phyloP scores from a whole-genome alignment of 2,329 filamentous ascomycete species.

The Aplosporella prunicola region DNA sequence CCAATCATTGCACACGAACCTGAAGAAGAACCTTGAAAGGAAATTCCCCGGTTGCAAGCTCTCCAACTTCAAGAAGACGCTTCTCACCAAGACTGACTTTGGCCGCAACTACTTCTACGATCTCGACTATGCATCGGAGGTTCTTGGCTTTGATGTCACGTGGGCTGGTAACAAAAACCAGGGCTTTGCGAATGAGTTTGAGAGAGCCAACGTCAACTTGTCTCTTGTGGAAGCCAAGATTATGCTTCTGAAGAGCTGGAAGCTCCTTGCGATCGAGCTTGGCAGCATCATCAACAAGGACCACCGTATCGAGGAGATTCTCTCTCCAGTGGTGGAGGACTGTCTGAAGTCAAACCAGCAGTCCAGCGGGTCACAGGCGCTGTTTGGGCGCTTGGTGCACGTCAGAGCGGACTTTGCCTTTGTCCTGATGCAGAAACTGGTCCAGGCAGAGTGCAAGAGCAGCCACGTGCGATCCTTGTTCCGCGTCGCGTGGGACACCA shows the following conservation, averaged over 20 bases:
- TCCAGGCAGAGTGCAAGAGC: conserved; percentile 44
- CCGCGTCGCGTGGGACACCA: conserved; percentile 50
- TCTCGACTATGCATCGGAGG: conserved; percentile 60
- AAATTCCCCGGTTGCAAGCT: conserved; percentile 67
- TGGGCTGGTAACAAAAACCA: conserved; percentile 55
- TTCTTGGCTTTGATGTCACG: conserved; percentile 66
- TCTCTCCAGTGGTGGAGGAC: conserved; percentile 65
- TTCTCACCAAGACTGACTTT: conserved; percentile 54
- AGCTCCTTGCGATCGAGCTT: conserved; percentile 75
- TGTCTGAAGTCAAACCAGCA: conserved; percentile 71
- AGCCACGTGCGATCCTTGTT: conserved; percentile 47
- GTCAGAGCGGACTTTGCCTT: conserved; percentile 69
- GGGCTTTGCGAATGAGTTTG: conserved; percentile 75
- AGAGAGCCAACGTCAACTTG: conserved; percentile 79
- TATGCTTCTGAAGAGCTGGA: conserved; percentile 79
- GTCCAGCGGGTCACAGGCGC: conserved; percentile 61
- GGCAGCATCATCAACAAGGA: conserved; percentile 52
- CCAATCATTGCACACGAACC: conserved; percentile 71
- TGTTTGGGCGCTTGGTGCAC: conserved; percentile 72
- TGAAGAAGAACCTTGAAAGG: conserved; percentile 72
- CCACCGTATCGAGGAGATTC: conserved; percentile 53
- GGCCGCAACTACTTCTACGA: conserved; percentile 81
- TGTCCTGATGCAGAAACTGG: conserved; percentile 70
- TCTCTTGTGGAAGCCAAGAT: conserved; percentile 89
- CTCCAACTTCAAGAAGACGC: conserved; percentile 71